Conservation (phyloP, 2,329 filamentous ascomycete species). For the Volutella citrinella region DNA sequence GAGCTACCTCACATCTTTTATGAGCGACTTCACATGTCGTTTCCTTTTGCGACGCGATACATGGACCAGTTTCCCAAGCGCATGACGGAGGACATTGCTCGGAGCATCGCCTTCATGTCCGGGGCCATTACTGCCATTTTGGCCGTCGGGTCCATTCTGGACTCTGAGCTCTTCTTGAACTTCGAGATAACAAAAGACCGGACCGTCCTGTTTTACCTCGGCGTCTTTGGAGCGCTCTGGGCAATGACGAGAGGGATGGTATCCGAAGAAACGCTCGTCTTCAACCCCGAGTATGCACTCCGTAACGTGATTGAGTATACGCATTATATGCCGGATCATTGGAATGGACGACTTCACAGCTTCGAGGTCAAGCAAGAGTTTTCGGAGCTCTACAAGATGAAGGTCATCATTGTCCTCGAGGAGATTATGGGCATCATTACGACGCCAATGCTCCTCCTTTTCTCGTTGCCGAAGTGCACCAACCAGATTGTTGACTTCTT, state of each 20-base stretch:
- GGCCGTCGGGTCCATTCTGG: constrained; percentile 77
- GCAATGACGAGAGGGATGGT: constrained; percentile 78
- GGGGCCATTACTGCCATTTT: constrained; percentile 85
- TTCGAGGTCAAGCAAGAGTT: constrained; percentile 93
- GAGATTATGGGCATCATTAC: constrained; percentile 91
- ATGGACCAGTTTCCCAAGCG: constrained; percentile 95
- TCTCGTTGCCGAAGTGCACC: constrained; percentile 81
- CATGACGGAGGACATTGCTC: constrained; percentile 81
- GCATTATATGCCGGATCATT: constrained; percentile 85
- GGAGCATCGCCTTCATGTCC: constrained; percentile 82
- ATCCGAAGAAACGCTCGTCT: constrained; percentile 83
- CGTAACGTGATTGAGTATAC: constrained; percentile 89
- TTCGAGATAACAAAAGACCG: constrained; percentile 90
- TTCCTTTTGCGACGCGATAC: constrained; percentile 88
- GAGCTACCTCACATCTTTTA: constrained; percentile 91
- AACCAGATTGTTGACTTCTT: constrained; percentile 97
- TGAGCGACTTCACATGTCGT: constrained; percentile 88
- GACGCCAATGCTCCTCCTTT: constrained; percentile 84
- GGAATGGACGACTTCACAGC: constrained; percentile 86
- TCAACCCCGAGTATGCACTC: constrained; percentile 88
- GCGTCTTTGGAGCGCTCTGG: constrained; percentile 79
- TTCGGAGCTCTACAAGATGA: constrained; percentile 84
- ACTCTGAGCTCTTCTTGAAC: constrained; percentile 84
- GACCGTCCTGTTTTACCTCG: constrained; percentile 87
- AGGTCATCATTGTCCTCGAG: constrained; percentile 86